These are phyloP conservation scores for Cucumis cinereus DNA, from an alignment of 306 rosid genomes.

Conservation along the genomic window DNA sequence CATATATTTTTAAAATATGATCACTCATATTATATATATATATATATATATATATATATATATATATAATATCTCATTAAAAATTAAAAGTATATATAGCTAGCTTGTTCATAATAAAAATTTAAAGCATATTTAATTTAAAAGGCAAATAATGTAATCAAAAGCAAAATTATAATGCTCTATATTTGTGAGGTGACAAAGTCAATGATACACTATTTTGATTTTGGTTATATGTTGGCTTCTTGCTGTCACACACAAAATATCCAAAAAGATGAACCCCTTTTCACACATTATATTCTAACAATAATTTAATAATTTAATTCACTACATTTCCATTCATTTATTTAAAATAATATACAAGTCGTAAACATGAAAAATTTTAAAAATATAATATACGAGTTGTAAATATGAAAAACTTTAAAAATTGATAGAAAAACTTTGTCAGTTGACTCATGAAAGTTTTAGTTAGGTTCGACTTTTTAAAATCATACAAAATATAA, in stretches of 20 bases:
- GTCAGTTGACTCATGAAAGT: no score
- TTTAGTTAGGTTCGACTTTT: not conserved
- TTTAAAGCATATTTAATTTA: not conserved
- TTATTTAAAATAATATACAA: no score
- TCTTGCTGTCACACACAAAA: conserved; percentile 6
- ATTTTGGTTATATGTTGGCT: not conserved
- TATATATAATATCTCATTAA: no score
- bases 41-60: not conserved
- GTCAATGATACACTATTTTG: not conserved
- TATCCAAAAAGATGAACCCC: not conserved
- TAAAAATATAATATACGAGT: no score
- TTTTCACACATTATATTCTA: conserved; percentile 4
- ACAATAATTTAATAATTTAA: not conserved
- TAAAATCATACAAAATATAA: not conserved
- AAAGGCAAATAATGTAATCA: not conserved
- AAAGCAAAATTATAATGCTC: not conserved
- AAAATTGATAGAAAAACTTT: no score
- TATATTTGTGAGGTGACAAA: not conserved
- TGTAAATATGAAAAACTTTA: no score
- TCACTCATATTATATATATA: not conserved
- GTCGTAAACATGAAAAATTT: no score
- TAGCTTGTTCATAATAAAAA: not conserved
- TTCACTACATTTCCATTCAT: not conserved
- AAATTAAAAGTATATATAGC: not conserved
- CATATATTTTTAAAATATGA: not conserved